Percentiles rank a stretch among this genome's conserved stretches.
Conservation (phyloP, 1,284 basidiomycete genomes). For the Rhodotorula sp. region DNA sequence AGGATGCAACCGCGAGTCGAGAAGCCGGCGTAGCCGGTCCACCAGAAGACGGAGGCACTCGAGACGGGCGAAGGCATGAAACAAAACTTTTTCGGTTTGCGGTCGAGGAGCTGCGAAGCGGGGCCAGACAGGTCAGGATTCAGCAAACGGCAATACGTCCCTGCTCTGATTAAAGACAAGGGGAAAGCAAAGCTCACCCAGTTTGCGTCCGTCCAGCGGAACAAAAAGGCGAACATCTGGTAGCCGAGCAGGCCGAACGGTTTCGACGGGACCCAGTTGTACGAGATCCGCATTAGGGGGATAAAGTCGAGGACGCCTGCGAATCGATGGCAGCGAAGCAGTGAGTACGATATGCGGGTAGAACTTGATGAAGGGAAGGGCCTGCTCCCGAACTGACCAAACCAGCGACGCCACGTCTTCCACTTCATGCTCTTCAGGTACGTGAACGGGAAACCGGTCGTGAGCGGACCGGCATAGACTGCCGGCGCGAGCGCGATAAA, state of each 20-base stretch:
- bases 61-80: slow-evolving; percentile 63
- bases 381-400: slow-evolving; percentile 48
- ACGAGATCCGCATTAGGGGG: slow-evolving; percentile 61
- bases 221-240: slow-evolving; percentile 64
- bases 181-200: slow-evolving; percentile 52
- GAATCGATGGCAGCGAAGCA: too few relatives aligned
- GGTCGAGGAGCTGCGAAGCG: slow-evolving; percentile 50
- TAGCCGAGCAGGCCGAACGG: slow-evolving; percentile 53
- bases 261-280: slow-evolving; percentile 57
- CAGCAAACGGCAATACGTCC: not conserved
- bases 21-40: slow-evolving; percentile 55
- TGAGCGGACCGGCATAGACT: slow-evolving; percentile 61
- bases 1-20: slow-evolving; percentile 59
- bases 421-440: slow-evolving; percentile 57
- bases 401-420: slow-evolving; percentile 58
- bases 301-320: slow-evolving; percentile 61
- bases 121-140: not conserved
- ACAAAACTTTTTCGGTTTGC: slow-evolving; percentile 64
- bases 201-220: slow-evolving; percentile 63
- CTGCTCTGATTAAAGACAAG: not conserved
- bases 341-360: too few relatives aligned
- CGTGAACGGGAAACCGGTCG: slow-evolving; percentile 60
- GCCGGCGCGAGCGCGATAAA: slow-evolving; percentile 63
- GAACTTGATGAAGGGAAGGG: not conserved
- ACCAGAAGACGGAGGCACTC: slow-evolving; percentile 49